Conservation (phyloP, 1,284 basidiomycete genomes). For the Puccinia hordei region DNA sequence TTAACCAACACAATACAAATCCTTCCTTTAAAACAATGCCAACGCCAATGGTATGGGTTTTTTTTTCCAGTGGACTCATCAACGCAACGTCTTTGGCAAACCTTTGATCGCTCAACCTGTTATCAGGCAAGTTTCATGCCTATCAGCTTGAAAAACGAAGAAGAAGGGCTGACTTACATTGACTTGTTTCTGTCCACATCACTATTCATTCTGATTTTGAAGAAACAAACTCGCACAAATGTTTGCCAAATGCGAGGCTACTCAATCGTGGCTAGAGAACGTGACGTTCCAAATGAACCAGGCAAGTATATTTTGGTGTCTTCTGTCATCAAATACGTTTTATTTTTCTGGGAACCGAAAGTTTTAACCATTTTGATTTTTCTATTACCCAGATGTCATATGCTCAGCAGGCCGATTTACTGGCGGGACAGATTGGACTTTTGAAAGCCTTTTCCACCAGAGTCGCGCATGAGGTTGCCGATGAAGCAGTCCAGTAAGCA, state of each 20-base stretch:
- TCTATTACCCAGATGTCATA: constrained; percentile 62
- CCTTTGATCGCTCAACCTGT: constrained; percentile 79
- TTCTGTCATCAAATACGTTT: background rate
- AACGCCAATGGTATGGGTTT: constrained; percentile 49
- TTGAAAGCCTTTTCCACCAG: constrained; percentile 65
- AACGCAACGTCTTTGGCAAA: constrained; percentile 82
- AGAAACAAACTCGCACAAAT: constrained; percentile 68
- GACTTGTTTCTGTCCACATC: too few species aligned
- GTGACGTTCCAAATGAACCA: constrained; percentile 89
- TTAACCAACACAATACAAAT: too few species aligned
- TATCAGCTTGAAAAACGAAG: too few species aligned
- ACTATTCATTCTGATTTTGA: background rate
- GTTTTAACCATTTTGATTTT: constrained; percentile 9
- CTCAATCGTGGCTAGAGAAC: constrained; percentile 85
- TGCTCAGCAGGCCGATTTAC: constrained; percentile 68
- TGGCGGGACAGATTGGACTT: constrained; percentile 71
- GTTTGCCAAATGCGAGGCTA: constrained; percentile 79
- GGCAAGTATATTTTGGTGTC: constrained; percentile 64
- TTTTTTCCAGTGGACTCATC: constrained; percentile 66
- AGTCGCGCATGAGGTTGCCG: constrained; percentile 64
- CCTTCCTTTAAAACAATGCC: too few species aligned
- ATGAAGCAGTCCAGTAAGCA: constrained; percentile 71
- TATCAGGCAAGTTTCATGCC: constrained; percentile 64
- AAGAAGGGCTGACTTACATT: background rate
- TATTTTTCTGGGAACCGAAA: background rate